Conservation (phyloP, 2,329 filamentous ascomycete genomes). For the Trichoderma afroharzianum region DNA sequence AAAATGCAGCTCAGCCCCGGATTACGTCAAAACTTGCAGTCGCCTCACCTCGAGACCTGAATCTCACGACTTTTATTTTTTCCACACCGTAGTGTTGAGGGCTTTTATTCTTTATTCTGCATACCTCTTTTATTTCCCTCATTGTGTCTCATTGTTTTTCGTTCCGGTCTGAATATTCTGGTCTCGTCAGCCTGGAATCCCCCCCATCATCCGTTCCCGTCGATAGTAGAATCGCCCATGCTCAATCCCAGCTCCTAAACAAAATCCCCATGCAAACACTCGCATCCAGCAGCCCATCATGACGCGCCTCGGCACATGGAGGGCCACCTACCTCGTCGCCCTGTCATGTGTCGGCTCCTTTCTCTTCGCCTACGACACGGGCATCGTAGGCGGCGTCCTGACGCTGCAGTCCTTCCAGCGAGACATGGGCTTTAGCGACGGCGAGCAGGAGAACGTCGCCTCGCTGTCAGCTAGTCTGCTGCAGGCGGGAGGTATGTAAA, state of each 20-base stretch:
- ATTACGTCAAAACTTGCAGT: neutral
- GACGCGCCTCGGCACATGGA: constrained; percentile 33
- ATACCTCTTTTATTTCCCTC: neutral
- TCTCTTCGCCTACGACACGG: constrained; percentile 42
- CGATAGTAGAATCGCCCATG: neutral
- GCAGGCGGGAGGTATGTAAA: constrained; percentile 37
- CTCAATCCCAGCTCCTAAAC: neutral
- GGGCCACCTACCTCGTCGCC: constrained; percentile 36
- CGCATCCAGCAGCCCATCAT: constrained; percentile 12
- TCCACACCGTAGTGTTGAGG: neutral
- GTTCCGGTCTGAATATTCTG: neutral
- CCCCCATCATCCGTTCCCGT: neutral
- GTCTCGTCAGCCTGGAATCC: neutral
- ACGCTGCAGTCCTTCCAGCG: constrained; percentile 36
- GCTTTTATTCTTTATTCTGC: neutral
- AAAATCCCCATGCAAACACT: neutral
- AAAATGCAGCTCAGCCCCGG: neutral
- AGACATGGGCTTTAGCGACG: constrained; percentile 35
- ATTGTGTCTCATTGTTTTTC: neutral
- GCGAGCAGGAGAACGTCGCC: constrained; percentile 31
- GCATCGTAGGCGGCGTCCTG: constrained; percentile 40
- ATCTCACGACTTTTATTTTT: neutral
- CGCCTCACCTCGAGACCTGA: neutral
- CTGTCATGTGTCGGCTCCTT: constrained; percentile 39
- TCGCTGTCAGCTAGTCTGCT: constrained; percentile 41